Evolutionary conservation across 768 basidiomycete species (phyloP).

Genomic region (Termitomyces sp.): DNA sequence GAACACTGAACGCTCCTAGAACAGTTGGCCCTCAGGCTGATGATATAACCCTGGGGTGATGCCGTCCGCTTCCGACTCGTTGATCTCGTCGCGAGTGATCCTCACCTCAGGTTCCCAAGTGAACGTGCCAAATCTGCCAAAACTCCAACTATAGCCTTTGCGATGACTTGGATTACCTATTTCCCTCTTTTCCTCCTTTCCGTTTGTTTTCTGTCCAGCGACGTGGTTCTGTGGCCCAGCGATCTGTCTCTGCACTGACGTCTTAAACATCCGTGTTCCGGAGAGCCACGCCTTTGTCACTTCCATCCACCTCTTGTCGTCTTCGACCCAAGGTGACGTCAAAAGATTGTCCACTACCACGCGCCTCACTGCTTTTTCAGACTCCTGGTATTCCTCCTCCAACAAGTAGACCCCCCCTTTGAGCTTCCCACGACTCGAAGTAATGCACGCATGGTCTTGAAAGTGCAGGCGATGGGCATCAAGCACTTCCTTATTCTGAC

Average conservation of each 20-base stretch:
- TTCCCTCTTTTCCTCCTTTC: not conserved
- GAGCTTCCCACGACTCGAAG: not conserved
- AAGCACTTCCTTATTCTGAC: not conserved
- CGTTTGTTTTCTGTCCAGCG: not conserved
- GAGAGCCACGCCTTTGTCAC: not conserved
- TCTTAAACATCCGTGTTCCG: not conserved
- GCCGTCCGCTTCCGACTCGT: not conserved
- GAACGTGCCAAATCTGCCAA: not conserved
- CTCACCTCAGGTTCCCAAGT: not conserved
- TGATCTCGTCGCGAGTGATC: not conserved
- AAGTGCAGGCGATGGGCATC: not conserved
- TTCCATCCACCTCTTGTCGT: not conserved
- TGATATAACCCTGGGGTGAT: not conserved
- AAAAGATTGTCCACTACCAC: not conserved
- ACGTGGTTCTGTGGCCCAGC: not conserved
- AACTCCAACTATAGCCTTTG: not conserved
- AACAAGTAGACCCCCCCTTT: not conserved
- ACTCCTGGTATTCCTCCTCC: not conserved
- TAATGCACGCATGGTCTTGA: not conserved
- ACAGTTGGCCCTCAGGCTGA: not conserved
- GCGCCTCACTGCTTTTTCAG: not conserved
- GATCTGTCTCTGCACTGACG: not conserved
- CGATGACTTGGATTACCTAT: not conserved
- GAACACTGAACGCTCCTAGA: not conserved
- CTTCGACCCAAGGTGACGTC: not conserved